Evolutionary conservation across 2,329 filamentous ascomycete genomes (phyloP), one percentile per base, ranked within the genome.

Genomic region (Neonectria sp.): DNA sequence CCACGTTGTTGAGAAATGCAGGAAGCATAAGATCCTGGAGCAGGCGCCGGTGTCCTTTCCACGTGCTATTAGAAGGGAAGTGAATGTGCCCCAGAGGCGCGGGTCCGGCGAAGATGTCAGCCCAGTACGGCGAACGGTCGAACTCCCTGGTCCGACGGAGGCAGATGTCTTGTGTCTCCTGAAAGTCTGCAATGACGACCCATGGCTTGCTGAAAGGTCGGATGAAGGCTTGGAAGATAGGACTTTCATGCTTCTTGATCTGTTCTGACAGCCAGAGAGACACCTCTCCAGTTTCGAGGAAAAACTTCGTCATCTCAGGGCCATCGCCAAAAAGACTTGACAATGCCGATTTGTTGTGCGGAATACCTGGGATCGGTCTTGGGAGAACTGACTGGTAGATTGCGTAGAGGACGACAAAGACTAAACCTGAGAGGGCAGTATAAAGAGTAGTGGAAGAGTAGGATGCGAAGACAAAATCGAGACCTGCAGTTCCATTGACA

Each of bases 131-230:
- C 21, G 21, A 21, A 21, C 64, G 31, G 17, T 72, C 69, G 56
- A 72, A 72, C 40, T 72, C 70, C 37, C 72, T 72, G 21, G 62
- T 21, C 15, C 70, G 57, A 6, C 55, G 69, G 2, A 60, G 61
- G 15, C 68, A 70, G 4, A 72, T 65, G 12, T 72, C 70, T 13
- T 68, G 58, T 0, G 67, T 68, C 6, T 70, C 69, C n/a, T 72
- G 52, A n/a, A 72, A 57, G 11, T 72, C 70, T 11, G 67, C 65
- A 15, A 72, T 57, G 9, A 72, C 58, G 15, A 72, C 56, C 51
- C 63, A 70, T 0, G 70, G 70, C 15, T 72, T 68, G 1, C 55
- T 37, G 24, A 70, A 63, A 0, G 70, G 70, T 9, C 63, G 56
- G 2, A 70, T 58, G 3, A 72, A 72, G 11, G 56, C 31, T 2